Base-by-base conservation (phyloP, 345 rosid species). In the Syzygium jambos region DNA sequence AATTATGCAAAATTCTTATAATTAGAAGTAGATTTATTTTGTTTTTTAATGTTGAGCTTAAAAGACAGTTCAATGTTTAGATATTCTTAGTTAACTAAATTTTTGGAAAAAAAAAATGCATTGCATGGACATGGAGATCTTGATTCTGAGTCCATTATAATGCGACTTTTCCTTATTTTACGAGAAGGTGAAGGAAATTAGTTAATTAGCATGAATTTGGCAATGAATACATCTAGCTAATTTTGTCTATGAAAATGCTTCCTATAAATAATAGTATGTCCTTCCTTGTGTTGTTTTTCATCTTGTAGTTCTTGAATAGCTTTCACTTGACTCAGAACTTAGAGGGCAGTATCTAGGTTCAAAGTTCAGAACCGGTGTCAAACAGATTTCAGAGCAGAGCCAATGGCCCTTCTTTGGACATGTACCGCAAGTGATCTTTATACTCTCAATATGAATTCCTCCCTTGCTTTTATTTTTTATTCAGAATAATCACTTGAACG, bases 391-490 rank as follows among this genome's bases (percentile, higher is more conserved):
- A 21, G 3, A 56, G 13, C 27, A 56, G 2, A 22, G 61, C 5
- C 11, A 56, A 22, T 56, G 4, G 12, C 5, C 12, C 23, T 23
- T 56, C 61, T 23, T 56, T 56, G 4, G n/a, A 56, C 23, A 0
- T 56, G n/a, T 4, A 56, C 11, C 61, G 9, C 0, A 9, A 22
- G 11, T 23, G 23, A 0, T 56, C 27, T 10, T 0, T 10, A 4
- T 8, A 19, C n/a, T 23, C 61, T 4, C 61, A 4, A 2, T 23
- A 1, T 0, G 12, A 22, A 9, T 9, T 4, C n/a, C 11, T 56
- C 61, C 61, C 5, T 56, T 1, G n/a, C n/a, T 56, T 56, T 22
- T 27, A 55, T 54, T 1, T 55, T 23, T 56, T 4, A 22, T 56
- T 56, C 1, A 23, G n/a, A 56, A 56, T 4, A 23, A 56, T 56